phyloP scores from a whole-genome alignment of 768 basidiomycete species.

The Phylloporus sp. region DNA sequence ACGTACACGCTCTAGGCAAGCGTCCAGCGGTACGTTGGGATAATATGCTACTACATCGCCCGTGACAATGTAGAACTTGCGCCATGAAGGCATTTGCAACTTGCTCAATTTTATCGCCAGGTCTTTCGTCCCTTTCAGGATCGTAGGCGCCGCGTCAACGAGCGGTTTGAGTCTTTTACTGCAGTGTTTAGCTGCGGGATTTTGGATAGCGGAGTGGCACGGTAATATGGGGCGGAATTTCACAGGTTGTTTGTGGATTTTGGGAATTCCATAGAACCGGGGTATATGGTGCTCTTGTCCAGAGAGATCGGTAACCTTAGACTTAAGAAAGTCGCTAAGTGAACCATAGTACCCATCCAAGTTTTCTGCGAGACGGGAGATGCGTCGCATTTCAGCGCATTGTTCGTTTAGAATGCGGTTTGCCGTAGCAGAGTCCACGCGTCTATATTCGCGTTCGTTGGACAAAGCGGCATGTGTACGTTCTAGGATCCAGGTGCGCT shows the following conservation, averaged over 20 bases:
- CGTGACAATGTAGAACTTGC: neutral
- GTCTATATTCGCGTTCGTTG: neutral
- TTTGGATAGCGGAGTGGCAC: neutral
- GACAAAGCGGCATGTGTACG: too few relatives aligned
- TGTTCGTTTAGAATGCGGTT: neutral
- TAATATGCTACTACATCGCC: conserved; percentile 9
- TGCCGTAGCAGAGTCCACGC: neutral
- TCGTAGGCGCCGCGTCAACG: conserved; percentile 1
- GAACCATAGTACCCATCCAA: neutral
- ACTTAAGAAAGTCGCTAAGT: neutral
- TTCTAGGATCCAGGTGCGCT: conserved; percentile 1
- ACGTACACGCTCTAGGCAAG: neutral
- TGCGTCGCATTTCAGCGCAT: neutral
- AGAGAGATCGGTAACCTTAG: neutral
- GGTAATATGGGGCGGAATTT: neutral
- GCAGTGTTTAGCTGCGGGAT: conserved; percentile 3
- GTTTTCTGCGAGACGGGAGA: neutral
- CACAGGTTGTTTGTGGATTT: conserved; percentile 11
- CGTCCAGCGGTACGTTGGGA: neutral
- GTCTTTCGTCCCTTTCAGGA: conserved; percentile 5
- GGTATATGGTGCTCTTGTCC: neutral
- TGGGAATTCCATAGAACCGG: conserved; percentile 9
- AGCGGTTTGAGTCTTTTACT: conserved; percentile 9
- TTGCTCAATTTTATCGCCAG: conserved; percentile 14
- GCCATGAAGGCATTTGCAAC: neutral